These are phyloP conservation scores for Boletellus deceptivus DNA, from an alignment of 1,284 basidiomycete genomes.

Conservation along the genomic window DNA sequence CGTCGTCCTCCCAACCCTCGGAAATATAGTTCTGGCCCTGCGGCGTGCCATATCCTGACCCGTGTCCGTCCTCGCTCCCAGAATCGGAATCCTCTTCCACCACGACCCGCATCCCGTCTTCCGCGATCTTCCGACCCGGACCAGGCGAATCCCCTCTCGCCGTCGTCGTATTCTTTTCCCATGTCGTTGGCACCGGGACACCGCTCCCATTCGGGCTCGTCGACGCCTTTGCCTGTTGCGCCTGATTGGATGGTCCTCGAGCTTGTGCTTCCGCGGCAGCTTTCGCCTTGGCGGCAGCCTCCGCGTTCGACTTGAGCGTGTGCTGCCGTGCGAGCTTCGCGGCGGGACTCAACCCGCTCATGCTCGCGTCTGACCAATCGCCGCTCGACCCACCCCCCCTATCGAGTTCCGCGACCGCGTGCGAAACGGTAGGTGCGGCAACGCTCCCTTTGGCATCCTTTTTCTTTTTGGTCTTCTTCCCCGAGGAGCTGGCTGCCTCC, in stretches of 20 bases:
- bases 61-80: constrained; percentile 48
- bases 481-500: constrained; percentile 38
- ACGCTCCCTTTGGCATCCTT: constrained; percentile 62
- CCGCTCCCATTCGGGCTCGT: constrained; percentile 25
- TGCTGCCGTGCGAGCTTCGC: constrained; percentile 91
- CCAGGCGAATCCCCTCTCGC: constrained; percentile 45
- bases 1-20: constrained; percentile 72
- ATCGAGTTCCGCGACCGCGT: constrained; percentile 85
- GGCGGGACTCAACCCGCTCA: constrained; percentile 86
- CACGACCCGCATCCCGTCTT: constrained; percentile 66
- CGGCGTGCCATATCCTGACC: constrained; percentile 19
- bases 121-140: constrained; percentile 49
- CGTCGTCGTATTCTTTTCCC: constrained; percentile 80
- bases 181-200: constrained; percentile 56
- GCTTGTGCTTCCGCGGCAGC: constrained; percentile 49
- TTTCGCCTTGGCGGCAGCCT: constrained; percentile 73
- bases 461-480: constrained; percentile 47
- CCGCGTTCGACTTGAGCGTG: constrained; percentile 80
- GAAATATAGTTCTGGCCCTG: constrained; percentile 40
- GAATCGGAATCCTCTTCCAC: constrained; percentile 72
- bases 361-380: constrained; percentile 54
- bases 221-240: constrained; percentile 38
- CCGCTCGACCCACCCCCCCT: constrained; percentile 43
- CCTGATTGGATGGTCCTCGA: constrained; percentile 47
- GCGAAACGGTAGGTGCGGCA: constrained; percentile 76